Evolutionary conservation across 2,329 filamentous ascomycete genomes (phyloP), one percentile per base, ranked within the genome.

Genomic region (Bipolaris cookei): DNA sequence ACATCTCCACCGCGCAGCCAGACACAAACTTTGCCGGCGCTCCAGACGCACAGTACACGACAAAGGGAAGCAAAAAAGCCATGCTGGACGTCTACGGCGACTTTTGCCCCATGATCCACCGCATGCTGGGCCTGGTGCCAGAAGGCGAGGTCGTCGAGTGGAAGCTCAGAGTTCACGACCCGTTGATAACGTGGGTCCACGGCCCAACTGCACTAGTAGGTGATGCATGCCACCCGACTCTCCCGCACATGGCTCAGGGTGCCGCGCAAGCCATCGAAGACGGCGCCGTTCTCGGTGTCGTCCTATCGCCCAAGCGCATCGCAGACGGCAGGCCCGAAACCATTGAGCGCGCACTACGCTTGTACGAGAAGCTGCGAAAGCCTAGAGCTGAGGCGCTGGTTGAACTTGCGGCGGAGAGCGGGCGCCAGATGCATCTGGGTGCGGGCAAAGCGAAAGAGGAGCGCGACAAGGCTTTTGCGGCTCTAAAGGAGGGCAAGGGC

Each of bases 111-210:
- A 81, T 83, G 68, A 81, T 89, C 2, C 82, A 83, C 58, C 80
- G 82, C 20, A 83, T 89, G 82, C 77, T 89, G 13, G 78, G 86
- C 58, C 77, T 86, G 14, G 86, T 88, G 0, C 85, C 85, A 0
- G 83, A 86, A 43, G 86, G 86, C n/a, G 85, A 87, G 61, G 82
- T 90, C 4, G 84, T 86, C 62, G 86, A 90, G 70, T 90, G 87
- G 85, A 86, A 86, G 62, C 76, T 90, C 42, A 78, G 85, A 23
- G 83, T 86, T 4, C 86, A 89, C 67, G 81, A 84, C 35, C 86
- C 86, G 0, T 73, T 90, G 4, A 82, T 83, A 0, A 86, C 84
- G 4, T 90, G 88, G 87, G 78, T 86, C 0, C 76, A 83, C 35
- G 81, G 81, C 10, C 78, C 74, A 10, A 76, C 80, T 1, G 84